These are phyloP conservation scores for Pseudogymnoascus pannorum DNA, from an alignment of 2,329 filamentous ascomycete species.

Conservation along the genomic window DNA sequence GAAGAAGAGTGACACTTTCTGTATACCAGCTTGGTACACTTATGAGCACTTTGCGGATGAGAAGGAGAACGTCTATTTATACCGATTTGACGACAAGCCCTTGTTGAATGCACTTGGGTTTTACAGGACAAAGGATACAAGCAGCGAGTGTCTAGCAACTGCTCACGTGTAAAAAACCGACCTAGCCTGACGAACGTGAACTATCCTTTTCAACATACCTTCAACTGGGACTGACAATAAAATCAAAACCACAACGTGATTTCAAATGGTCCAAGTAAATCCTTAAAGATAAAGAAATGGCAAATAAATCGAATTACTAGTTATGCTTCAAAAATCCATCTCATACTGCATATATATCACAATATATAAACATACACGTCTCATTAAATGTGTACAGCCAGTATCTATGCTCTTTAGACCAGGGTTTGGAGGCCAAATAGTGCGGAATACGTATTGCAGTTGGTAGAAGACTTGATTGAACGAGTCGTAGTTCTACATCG, in stretches of 20 bases:
- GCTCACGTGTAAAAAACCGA: background rate
- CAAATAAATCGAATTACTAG: background rate
- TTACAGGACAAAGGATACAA: slow-evolving; percentile 35
- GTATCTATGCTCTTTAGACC: too few relatives aligned
- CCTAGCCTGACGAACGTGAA: background rate
- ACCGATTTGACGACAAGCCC: slow-evolving; percentile 47
- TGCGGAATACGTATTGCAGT: too few relatives aligned
- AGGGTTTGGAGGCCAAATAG: too few relatives aligned
- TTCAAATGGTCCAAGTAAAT: background rate
- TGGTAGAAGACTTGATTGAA: too few relatives aligned
- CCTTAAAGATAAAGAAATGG: background rate
- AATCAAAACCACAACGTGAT: background rate
- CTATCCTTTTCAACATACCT: background rate
- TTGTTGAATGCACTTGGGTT: slow-evolving; percentile 46
- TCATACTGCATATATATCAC: background rate
- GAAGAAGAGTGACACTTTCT: slow-evolving; percentile 47
- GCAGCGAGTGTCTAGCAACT: slow-evolving; percentile 32
- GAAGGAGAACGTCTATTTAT: slow-evolving; percentile 38
- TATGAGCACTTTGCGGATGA: slow-evolving; percentile 40
- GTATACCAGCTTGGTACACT: slow-evolving; percentile 43
- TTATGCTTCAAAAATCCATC: background rate
- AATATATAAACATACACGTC: background rate
- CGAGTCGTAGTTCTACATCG: too few relatives aligned
- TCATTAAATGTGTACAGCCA: background rate
- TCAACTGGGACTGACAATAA: background rate